Conservation (phyloP, 345 rosid genomes). For the Iberis pinnata region DNA sequence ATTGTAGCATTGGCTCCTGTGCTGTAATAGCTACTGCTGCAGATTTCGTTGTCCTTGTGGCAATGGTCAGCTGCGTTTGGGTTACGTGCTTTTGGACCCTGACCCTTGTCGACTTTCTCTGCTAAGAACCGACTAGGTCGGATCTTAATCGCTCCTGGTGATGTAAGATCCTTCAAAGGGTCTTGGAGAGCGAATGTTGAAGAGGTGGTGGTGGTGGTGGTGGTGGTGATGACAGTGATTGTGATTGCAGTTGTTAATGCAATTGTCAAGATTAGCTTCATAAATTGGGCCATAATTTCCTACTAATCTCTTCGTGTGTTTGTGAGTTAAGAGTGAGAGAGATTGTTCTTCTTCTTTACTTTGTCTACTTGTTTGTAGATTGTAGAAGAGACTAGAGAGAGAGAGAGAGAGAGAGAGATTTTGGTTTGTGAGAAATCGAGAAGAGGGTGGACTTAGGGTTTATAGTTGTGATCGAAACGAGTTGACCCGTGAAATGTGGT, state of each 20-base stretch:
- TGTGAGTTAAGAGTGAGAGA: slow-evolving; percentile 4
- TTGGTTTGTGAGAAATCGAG: no score
- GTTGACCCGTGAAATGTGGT: no score
- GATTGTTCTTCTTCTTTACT: no score
- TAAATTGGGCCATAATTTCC: slow-evolving; percentile 43
- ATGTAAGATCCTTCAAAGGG: background rate
- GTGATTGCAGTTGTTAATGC: slow-evolving; percentile 42
- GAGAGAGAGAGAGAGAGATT: no score
- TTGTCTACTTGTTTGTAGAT: no score
- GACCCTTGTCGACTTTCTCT: slow-evolving; percentile 16
- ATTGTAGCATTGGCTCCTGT: slow-evolving; percentile 30
- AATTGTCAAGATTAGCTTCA: slow-evolving; percentile 31
- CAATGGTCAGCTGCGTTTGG: slow-evolving; percentile 72
- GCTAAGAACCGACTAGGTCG: slow-evolving; percentile 58
- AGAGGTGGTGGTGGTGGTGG: slow-evolving; percentile 22
- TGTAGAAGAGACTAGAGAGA: no score
- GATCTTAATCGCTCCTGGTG: slow-evolving; percentile 27
- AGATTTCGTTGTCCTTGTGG: slow-evolving; percentile 38
- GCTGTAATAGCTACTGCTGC: slow-evolving; percentile 24
- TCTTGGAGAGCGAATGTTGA: slow-evolving; percentile 13
- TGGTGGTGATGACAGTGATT: slow-evolving; percentile 37
- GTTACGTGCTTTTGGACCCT: slow-evolving; percentile 30
- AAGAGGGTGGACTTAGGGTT: no score
- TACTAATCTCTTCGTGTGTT: background rate
- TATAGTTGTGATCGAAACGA: no score